These are phyloP conservation scores for Orobanche coerulescens DNA, from an alignment of 257 asterid species.

Conservation along the genomic window DNA sequence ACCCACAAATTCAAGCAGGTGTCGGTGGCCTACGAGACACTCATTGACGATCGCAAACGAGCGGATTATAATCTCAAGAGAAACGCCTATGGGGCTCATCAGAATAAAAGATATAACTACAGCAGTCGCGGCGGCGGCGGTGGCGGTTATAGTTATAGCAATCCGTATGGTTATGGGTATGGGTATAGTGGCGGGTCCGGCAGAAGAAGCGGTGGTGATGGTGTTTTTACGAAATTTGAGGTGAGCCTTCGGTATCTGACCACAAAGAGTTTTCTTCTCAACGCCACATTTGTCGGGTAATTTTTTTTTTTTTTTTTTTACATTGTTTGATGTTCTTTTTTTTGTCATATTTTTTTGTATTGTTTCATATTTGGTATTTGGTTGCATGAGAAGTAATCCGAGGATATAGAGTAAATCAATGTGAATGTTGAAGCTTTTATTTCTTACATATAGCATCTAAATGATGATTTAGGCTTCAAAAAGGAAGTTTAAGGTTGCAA, in stretches of 20 bases:
- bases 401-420: not conserved
- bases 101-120: conserved; percentile 14
- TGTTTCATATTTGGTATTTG: not conserved
- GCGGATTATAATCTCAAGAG: conserved; percentile 56
- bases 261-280: conserved; percentile 52
- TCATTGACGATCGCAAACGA: conserved; percentile 62
- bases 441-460: not conserved
- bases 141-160: conserved; percentile 25
- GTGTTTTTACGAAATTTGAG: conserved; percentile 39
- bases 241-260: conserved; percentile 50
- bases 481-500: not conserved
- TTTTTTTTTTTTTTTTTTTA: not conserved
- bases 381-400: not conserved
- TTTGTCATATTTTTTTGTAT: not conserved
- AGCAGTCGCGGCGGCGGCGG: conserved; percentile 19
- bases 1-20: conserved; percentile 64
- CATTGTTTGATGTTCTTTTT: not conserved
- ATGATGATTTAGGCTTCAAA: not conserved
- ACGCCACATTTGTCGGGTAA: conserved; percentile 68
- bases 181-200: conserved; percentile 28
- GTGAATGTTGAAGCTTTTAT: conserved; percentile 11
- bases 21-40: conserved; percentile 78
- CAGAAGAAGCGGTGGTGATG: conserved; percentile 29
- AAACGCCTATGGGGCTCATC: conserved; percentile 19
- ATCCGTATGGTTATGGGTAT: conserved; percentile 26